Evolutionary conservation across 2,329 filamentous ascomycete species (phyloP).

Genomic region (Raffaelea deltoideospora): DNA sequence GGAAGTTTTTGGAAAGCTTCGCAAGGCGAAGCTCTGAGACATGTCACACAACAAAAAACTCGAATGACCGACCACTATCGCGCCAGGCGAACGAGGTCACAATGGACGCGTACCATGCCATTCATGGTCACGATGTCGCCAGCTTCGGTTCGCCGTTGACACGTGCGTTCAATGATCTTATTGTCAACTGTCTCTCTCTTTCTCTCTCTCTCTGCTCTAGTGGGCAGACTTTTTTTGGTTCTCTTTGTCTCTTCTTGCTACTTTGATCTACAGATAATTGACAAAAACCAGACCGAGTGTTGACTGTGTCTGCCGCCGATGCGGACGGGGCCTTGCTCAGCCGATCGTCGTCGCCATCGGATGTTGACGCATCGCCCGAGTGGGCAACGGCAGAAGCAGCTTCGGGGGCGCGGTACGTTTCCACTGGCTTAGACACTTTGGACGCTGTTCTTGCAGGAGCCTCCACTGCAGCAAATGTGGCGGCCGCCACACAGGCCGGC

Average conservation of each 20-base stretch:
- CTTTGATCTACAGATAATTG: no score
- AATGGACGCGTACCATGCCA: constrained; percentile 45
- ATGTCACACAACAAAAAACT: no score
- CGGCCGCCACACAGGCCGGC: constrained; percentile 7
- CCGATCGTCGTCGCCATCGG: constrained; percentile 4
- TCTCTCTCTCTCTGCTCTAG: constrained; percentile 5
- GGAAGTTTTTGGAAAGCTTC: no score
- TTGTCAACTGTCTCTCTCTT: neutral
- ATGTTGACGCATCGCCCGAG: no score
- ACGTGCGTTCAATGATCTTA: constrained; percentile 23
- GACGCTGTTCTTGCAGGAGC: constrained; percentile 29
- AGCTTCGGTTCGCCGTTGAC: constrained; percentile 42
- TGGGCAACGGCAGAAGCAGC: constrained; percentile 17
- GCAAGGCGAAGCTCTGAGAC: no score
- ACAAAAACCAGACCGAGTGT: constrained; percentile 61
- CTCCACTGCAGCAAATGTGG: no score
- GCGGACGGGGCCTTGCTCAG: constrained; percentile 25
- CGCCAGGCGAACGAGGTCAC: no score
- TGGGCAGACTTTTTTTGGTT: neutral
- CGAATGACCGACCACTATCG: no score
- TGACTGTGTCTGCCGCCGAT: constrained; percentile 62
- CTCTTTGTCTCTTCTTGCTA: constrained; percentile 3
- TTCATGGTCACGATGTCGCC: constrained; percentile 44
- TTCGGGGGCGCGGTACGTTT: constrained; percentile 29
- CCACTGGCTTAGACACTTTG: constrained; percentile 39